Evolutionary conservation across 2,329 filamentous ascomycete species (phyloP).

Genomic region (Acephala macrosclerotiorum): DNA sequence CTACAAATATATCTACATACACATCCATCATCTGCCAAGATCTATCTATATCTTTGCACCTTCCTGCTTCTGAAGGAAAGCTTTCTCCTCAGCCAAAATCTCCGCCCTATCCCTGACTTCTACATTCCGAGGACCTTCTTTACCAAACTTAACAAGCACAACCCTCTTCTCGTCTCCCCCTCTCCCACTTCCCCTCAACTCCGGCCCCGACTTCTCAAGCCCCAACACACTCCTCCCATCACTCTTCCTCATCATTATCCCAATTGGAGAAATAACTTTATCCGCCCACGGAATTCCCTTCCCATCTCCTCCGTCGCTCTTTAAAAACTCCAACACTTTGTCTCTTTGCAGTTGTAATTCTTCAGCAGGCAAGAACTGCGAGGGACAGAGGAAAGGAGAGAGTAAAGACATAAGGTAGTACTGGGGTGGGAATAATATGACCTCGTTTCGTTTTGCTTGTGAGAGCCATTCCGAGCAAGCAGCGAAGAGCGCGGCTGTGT

Average conservation of each 20-base stretch:
- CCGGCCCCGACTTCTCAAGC: conserved; percentile 64
- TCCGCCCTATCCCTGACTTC: conserved; percentile 60
- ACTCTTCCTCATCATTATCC: conserved; percentile 55
- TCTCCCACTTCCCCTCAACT: conserved; percentile 56
- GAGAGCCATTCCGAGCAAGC: conserved; percentile 73
- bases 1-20: not conserved
- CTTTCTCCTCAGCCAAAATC: conserved; percentile 55
- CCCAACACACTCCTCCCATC: conserved; percentile 61
- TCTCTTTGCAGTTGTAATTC: conserved; percentile 57
- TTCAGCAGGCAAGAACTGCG: conserved; percentile 33
- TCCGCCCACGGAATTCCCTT: conserved; percentile 57
- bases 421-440: conserved; percentile 92
- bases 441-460: conserved; percentile 66
- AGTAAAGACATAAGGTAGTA: conserved; percentile 74
- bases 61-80: conserved; percentile 46
- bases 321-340: conserved; percentile 61
- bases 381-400: conserved; percentile 55
- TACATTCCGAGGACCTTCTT: conserved; percentile 58
- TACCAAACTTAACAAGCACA: conserved; percentile 61
- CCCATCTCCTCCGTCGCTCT: conserved; percentile 49
- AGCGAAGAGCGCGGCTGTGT: conserved; percentile 81
- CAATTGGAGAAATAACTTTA: conserved; percentile 66
- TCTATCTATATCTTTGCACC: conserved; percentile 28
- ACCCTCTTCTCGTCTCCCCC: conserved; percentile 67
- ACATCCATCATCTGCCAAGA: not conserved